phyloP scores from a whole-genome alignment of 1,284 basidiomycete genomes.

The Cryptococcus hybrid region DNA sequence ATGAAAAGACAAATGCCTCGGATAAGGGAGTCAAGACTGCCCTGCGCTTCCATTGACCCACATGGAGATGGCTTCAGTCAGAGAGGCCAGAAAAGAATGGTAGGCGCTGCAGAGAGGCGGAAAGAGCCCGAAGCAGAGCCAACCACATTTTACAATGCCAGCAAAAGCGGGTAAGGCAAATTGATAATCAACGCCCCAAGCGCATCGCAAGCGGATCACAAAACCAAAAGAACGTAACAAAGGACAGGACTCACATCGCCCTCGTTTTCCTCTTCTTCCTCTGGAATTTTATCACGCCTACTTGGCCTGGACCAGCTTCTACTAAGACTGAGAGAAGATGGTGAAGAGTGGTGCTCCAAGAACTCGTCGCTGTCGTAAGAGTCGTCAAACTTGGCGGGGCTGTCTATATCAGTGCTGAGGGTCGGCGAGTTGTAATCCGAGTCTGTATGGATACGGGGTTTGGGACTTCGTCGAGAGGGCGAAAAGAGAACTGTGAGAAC shows the following conservation, averaged over 20 bases:
- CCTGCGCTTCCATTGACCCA: too few species aligned
- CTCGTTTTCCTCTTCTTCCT: neutral
- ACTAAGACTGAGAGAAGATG: neutral
- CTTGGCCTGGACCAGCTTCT: neutral
- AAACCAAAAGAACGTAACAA: neutral
- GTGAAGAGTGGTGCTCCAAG: neutral
- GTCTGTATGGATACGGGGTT: neutral
- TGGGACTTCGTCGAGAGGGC: neutral
- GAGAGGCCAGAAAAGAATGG: neutral
- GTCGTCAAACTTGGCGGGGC: too few species aligned
- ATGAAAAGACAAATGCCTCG: too few species aligned
- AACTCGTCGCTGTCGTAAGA: too few species aligned
- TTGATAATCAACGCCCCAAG: neutral
- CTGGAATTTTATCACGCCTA: neutral
- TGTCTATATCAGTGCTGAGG: too few species aligned
- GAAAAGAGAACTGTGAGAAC: slow-evolving; percentile 14
- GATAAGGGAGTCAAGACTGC: too few species aligned
- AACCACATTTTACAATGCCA: neutral
- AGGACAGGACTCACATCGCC: neutral
- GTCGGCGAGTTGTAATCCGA: neutral
- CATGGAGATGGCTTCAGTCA: neutral
- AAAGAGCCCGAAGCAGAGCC: neutral
- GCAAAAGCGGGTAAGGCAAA: neutral
- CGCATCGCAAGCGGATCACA: neutral
- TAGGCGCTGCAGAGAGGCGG: neutral